Percentiles rank a stretch among this genome's conserved stretches.
Conservation (phyloP, 345 rosid species). For the Salix viminalis region DNA sequence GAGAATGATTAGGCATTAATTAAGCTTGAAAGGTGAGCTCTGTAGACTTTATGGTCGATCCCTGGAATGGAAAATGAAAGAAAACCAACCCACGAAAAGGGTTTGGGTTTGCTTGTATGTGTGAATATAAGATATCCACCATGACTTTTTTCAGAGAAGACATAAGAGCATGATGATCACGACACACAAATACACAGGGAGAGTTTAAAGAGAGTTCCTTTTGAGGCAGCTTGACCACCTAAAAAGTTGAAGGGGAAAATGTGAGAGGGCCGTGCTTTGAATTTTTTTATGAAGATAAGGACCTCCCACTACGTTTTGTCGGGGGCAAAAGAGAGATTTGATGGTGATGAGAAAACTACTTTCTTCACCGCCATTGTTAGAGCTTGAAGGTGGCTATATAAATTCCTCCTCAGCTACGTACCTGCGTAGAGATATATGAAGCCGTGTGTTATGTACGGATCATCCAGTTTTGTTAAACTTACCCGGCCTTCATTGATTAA, state of each 20-base stretch:
- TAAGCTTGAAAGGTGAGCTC: constrained; percentile 4
- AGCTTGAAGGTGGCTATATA: too few species aligned
- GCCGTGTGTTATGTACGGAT: too few species aligned
- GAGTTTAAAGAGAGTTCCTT: background rate
- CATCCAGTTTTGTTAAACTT: too few species aligned
- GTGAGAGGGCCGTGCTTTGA: background rate
- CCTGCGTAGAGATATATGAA: too few species aligned
- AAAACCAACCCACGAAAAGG: background rate
- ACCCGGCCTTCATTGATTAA: too few species aligned
- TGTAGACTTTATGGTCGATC: background rate
- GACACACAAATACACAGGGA: background rate
- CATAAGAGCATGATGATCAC: background rate
- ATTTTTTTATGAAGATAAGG: background rate
- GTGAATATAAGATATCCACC: background rate
- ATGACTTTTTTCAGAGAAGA: background rate
- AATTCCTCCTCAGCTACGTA: too few species aligned
- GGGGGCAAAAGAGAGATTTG: background rate
- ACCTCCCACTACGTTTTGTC: constrained; percentile 13
- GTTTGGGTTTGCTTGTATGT: background rate
- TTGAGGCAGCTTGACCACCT: constrained; percentile 4
- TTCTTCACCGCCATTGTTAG: too few species aligned
- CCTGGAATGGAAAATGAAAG: background rate
- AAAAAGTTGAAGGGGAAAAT: background rate
- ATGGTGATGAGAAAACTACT: too few species aligned
- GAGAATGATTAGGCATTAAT: constrained; percentile 15